Evolutionary conservation across 2,329 filamentous ascomycete genomes (phyloP), one percentile per base, ranked within the genome.

Genomic region (Zymoseptoria pseudotritici): DNA sequence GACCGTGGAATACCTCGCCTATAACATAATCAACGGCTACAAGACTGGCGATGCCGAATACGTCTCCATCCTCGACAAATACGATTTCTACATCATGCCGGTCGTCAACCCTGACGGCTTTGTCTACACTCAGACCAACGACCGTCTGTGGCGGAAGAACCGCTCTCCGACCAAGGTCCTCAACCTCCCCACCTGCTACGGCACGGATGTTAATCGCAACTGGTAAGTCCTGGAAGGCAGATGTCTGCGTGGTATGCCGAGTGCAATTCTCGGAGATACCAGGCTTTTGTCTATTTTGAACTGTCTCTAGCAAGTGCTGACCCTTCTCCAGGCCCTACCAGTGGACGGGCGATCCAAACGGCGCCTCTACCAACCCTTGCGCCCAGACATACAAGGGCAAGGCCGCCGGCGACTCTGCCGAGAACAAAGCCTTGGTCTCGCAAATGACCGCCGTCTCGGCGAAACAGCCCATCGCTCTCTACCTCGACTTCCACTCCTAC

Each of bases 401-500:
- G 26, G 50, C 65, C 4, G 58, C 63, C 13, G 77, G 77, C 17
- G 78, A 82, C 58, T 76, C 80, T 0, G 78, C 81, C 4, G 83
- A 86, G 72, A 83, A 76, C 64, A 74, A 75, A 60, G 79, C 74
- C 0, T 74, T 87, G 8, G 76, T 77, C 29, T 74, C 76, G 4
- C 79, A 80, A 53, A 73, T 82, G 20, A 74, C 76, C 54, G 67
- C 71, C 49, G 67, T 85, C 22, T 73, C 76, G 3, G 68, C 70
- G 2, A 70, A 70, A 17, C 77, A 81, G 61, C 82, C 83, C 1
- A 74, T 87, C 50, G 81, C 83, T 66, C 76, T 86, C 2, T 88
- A 82, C 72, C 82, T 88, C 63, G 86, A 88, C 72, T 83, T 82
- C 69, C 86, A 88, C 73, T 79, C 83, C 0, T 88, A 86, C 73